Conservation (phyloP, 371 early-diverging fungal genomes). For the Rhizopus arrhizus region DNA sequence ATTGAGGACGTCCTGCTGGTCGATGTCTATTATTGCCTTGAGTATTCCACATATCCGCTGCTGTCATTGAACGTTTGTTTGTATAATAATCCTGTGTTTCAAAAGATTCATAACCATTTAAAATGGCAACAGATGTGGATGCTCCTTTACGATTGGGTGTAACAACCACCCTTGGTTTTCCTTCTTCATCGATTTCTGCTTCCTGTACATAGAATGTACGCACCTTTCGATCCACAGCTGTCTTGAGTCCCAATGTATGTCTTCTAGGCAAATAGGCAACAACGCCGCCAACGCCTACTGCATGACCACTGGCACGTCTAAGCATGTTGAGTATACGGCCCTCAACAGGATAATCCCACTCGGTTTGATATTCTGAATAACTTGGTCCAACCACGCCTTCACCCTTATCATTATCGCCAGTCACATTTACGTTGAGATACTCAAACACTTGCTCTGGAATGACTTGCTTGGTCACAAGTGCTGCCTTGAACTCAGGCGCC, state of each 20-base stretch:
- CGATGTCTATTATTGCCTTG: conserved; percentile 1
- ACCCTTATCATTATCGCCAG: not conserved
- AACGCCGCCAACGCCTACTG: conserved; percentile 73
- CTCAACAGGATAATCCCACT: conserved; percentile 55
- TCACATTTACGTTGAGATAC: conserved; percentile 26
- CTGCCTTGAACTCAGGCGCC: conserved; percentile 59
- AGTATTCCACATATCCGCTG: conserved; percentile 28
- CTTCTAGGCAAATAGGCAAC: conserved; percentile 56
- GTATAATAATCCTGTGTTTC: conserved; percentile 4
- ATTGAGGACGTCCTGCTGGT: conserved; percentile 2
- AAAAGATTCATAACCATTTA: conserved; percentile 20
- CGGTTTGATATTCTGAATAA: conserved; percentile 36
- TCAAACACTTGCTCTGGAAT: conserved; percentile 43
- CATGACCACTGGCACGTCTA: conserved; percentile 31
- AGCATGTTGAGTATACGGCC: conserved; percentile 69
- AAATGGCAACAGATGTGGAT: conserved; percentile 18
- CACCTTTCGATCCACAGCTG: conserved; percentile 38
- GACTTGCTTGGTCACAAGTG: conserved; percentile 38
- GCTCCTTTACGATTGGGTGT: conserved; percentile 19
- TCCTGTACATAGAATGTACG: conserved; percentile 65
- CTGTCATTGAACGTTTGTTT: conserved; percentile 5
- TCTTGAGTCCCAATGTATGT: conserved; percentile 29
- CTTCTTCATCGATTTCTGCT: conserved; percentile 63
- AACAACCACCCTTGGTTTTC: conserved; percentile 60
- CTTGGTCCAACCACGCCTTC: conserved; percentile 43